These are phyloP conservation scores for Knoxdaviesia capensis DNA, from an alignment of 2,329 filamentous ascomycete genomes.

Conservation along the genomic window DNA sequence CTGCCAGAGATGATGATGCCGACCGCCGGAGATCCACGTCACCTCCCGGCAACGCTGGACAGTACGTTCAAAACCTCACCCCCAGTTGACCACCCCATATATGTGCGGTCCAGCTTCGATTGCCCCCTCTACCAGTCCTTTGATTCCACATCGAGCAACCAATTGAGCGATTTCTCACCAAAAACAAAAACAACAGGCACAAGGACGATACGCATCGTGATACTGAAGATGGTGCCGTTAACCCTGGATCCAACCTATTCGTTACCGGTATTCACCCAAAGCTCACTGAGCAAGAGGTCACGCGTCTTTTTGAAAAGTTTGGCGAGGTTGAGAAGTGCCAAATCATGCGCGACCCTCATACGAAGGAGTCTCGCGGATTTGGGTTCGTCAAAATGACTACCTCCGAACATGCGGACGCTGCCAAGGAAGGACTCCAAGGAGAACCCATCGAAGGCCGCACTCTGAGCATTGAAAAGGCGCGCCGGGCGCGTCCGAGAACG, in stretches of 20 bases:
- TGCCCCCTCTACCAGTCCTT: background rate
- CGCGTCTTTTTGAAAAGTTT: conserved; percentile 94
- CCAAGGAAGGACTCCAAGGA: conserved; percentile 87
- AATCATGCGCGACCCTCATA: conserved; percentile 98
- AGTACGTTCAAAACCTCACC: conserved; percentile 16
- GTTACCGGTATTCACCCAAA: conserved; percentile 95
- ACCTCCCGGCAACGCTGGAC: conserved; percentile 31
- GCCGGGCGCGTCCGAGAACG: conserved; percentile 81
- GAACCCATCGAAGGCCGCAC: conserved; percentile 90
- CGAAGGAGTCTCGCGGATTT: conserved; percentile 94
- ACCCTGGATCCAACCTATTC: conserved; percentile 95
- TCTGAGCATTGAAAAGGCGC: conserved; percentile 96
- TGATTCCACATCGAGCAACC: background rate
- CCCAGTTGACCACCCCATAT: background rate
- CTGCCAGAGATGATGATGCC: conserved; percentile 38
- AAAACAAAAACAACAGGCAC: conserved; percentile 5
- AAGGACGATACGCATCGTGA: conserved; percentile 31
- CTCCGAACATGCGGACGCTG: conserved; percentile 84
- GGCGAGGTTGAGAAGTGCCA: conserved; percentile 98
- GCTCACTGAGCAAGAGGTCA: conserved; percentile 74
- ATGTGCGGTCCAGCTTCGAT: background rate
- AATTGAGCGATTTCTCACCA: background rate
- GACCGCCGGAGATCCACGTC: conserved; percentile 39
- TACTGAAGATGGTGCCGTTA: conserved; percentile 64
- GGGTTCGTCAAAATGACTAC: conserved; percentile 99